phyloP scores from a whole-genome alignment of 768 basidiomycete genomes.

The Pholiota molesta region DNA sequence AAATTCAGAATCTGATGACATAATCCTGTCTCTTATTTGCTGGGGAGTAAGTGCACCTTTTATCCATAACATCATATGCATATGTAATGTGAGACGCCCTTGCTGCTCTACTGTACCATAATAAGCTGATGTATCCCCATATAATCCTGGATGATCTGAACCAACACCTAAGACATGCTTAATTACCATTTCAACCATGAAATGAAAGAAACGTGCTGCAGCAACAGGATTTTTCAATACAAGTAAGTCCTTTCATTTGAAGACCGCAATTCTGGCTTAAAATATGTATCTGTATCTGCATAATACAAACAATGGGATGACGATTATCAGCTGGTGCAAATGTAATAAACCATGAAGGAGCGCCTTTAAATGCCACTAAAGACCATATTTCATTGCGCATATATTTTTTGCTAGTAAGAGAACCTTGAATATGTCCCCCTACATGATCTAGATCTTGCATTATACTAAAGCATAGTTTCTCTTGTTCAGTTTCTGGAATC shows the following conservation, averaged over 20 bases:
- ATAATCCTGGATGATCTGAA: slow-evolving; percentile 21
- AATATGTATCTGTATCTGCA: slow-evolving; percentile 20
- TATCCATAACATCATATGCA: slow-evolving; percentile 38
- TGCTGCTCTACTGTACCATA: slow-evolving; percentile 34
- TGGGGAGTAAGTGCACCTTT: slow-evolving; percentile 28
- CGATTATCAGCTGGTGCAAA: slow-evolving; percentile 31
- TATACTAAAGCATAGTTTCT: slow-evolving; percentile 18
- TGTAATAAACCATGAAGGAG: slow-evolving; percentile 34
- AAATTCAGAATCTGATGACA: slow-evolving; percentile 23
- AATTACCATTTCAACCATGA: slow-evolving; percentile 29
- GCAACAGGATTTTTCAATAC: slow-evolving; percentile 33
- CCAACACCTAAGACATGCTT: slow-evolving; percentile 26
- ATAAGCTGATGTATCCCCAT: slow-evolving; percentile 30
- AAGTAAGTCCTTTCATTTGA: slow-evolving; percentile 18
- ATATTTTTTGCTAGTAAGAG: slow-evolving; percentile 27
- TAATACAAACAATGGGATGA: slow-evolving; percentile 30
- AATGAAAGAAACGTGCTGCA: slow-evolving; percentile 34
- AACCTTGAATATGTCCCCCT: slow-evolving; percentile 26
- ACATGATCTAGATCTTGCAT: slow-evolving; percentile 29
- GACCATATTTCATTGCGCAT: slow-evolving; percentile 35
- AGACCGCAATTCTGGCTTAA: slow-evolving; percentile 14
- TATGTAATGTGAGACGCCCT: slow-evolving; percentile 33
- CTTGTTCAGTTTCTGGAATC: not conserved
- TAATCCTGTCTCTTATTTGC: slow-evolving; percentile 31
- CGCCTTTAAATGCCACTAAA: slow-evolving; percentile 24